phyloP scores from a whole-genome alignment of 768 basidiomycete genomes.

The Suillus weaverae region DNA sequence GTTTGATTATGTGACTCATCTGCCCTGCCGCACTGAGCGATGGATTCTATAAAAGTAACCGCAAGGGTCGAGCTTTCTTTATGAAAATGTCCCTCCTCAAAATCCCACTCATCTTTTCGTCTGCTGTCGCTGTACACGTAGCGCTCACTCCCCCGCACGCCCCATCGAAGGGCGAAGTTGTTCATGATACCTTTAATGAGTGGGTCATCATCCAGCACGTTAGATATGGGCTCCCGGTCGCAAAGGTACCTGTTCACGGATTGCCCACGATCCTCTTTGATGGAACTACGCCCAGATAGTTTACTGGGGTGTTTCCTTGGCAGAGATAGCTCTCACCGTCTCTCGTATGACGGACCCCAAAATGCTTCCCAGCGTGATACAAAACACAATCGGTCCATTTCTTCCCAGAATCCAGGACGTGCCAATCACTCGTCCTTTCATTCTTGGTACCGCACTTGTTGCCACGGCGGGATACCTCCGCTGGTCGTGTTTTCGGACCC shows the following conservation, averaged over 20 bases:
- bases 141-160: slow-evolving; percentile 47
- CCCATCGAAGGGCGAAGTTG: slow-evolving; percentile 37
- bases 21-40: neutral
- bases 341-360: neutral
- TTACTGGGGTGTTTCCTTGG: slow-evolving; percentile 4
- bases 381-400: slow-evolving; percentile 1
- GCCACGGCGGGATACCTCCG: slow-evolving; percentile 24
- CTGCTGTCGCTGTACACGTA: slow-evolving; percentile 41
- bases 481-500: slow-evolving; percentile 23
- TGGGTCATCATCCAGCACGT: slow-evolving; percentile 1
- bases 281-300: neutral
- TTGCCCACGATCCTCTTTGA: neutral
- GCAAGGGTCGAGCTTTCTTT: neutral
- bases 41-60: neutral
- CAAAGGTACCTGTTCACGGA: neutral
- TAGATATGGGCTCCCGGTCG: neutral
- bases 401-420: slow-evolving; percentile 1
- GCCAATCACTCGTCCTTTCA: slow-evolving; percentile 14
- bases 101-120: slow-evolving; percentile 42
- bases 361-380: neutral
- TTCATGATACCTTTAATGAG: slow-evolving; percentile 4
- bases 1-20: neutral
- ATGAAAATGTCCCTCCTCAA: slow-evolving; percentile 34
- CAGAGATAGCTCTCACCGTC: slow-evolving; percentile 1
- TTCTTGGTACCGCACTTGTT: slow-evolving; percentile 20